Evolutionary conservation across 2,329 filamentous ascomycete species (phyloP).

Genomic region (Macrophomina tecta): DNA sequence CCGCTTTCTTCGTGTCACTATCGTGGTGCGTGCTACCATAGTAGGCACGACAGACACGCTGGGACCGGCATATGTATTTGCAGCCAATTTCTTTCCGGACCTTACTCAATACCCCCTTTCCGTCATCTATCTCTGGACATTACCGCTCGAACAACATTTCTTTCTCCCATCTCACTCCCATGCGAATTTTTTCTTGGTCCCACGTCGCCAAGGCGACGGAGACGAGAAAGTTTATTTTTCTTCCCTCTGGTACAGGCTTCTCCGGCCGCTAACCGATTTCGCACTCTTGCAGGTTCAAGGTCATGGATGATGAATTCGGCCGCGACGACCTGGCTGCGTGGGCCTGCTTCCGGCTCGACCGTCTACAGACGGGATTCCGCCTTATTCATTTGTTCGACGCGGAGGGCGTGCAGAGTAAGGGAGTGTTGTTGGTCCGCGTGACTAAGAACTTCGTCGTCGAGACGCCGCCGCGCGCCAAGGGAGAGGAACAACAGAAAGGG

Average conservation of each 20-base stretch:
- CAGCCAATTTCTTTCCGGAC: too few species aligned
- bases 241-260: background rate
- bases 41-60: background rate
- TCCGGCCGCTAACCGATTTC: background rate
- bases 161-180: too few species aligned
- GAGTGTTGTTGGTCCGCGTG: constrained; percentile 76
- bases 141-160: background rate
- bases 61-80: too few species aligned
- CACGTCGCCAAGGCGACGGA: too few species aligned
- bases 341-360: constrained; percentile 86
- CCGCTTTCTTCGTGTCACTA: background rate
- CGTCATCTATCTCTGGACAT: background rate
- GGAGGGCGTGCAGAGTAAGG: constrained; percentile 69
- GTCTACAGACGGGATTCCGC: constrained; percentile 75
- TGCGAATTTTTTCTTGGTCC: too few species aligned
- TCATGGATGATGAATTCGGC: constrained; percentile 84
- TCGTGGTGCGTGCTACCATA: background rate
- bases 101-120: background rate
- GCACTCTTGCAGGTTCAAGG: constrained; percentile 67
- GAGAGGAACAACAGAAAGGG: background rate
- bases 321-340: constrained; percentile 82
- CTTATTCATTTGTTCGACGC: constrained; percentile 78
- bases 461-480: constrained; percentile 2
- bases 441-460: constrained; percentile 56
- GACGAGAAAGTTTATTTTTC: background rate